Evolutionary conservation across 208 protist species (phyloP), one percentile per base, ranked within the genome.

Genomic region (Leishmania gerbilli): DNA sequence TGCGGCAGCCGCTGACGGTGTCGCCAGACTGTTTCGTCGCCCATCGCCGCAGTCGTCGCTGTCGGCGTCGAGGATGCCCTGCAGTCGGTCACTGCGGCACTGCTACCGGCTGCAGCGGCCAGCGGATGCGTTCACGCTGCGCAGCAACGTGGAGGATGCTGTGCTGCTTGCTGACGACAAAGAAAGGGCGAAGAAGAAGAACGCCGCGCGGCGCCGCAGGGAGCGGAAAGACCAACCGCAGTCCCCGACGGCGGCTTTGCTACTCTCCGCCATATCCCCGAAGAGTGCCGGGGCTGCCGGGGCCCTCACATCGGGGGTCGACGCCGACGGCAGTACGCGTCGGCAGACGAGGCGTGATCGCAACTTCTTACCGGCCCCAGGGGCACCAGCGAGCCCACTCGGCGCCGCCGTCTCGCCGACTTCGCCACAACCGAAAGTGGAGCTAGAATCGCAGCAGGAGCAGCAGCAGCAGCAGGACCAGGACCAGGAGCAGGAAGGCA

Each of bases 81-180:
- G 51, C n/a, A 37, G 74, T 19, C 53, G 24, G 4, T 47, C 69
- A 15, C 77, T 92, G 53, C 87, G 87, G 79, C 74, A 81, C 72
- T 90, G 84, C 67, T 82, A 92, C 68, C 89, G 85, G 0, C 85
- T 92, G 37, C 51, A 49, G 45, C 76, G 81, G 55, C 89, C 86
- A 0, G 83, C 15, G 31, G 88, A 93, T 42, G 90, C 90, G 11
- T 86, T 91, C 27, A 1, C 4, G 19, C 71, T 90, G 5, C 19
- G 19, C 65, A 82, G 89, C 65, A 67, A 51, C 55, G 84, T 87
- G 65, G 2, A 67, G 55, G 81, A 86, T 51, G 81, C 72, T 8
- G 34, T 56, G 13, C 1, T 47, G 19, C 13, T 1, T 3, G 58
- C 37, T 17, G 42, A 51, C 13, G n/a, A 11, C n/a, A 55, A 67